phyloP scores from a whole-genome alignment of 768 basidiomycete species.

The Pleurotus djamor region DNA sequence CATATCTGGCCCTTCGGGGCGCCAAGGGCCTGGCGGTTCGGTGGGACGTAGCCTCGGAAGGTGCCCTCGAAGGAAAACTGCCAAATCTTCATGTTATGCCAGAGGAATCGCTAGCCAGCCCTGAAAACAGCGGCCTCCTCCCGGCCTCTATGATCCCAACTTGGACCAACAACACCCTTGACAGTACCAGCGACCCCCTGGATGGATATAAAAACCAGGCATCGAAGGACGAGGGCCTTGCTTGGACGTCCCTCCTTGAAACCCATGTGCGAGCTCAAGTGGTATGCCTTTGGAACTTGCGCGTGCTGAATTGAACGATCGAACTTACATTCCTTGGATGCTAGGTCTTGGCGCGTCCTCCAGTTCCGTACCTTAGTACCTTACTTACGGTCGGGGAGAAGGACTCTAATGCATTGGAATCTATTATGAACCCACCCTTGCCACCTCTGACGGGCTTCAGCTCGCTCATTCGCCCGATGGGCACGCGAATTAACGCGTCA shows the following conservation, averaged over 20 bases:
- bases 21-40: constrained; percentile 50
- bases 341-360: constrained; percentile 50
- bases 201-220: constrained; percentile 67
- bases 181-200: constrained; percentile 27
- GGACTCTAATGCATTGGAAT: constrained; percentile 34
- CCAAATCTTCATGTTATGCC: constrained; percentile 61
- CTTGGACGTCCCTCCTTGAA: constrained; percentile 82
- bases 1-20: constrained; percentile 71
- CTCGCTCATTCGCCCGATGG: constrained; percentile 60
- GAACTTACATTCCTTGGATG: background rate
- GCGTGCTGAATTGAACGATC: constrained; percentile 1
- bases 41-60: constrained; percentile 69
- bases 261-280: constrained; percentile 75
- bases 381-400: constrained; percentile 35
- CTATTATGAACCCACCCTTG: constrained; percentile 62
- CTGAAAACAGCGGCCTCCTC: constrained; percentile 44
- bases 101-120: constrained; percentile 20
- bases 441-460: constrained; percentile 69
- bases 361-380: constrained; percentile 36
- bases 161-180: constrained; percentile 65
- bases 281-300: constrained; percentile 34
- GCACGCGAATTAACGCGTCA: constrained; percentile 49
- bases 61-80: constrained; percentile 64
- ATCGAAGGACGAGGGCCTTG: constrained; percentile 71
- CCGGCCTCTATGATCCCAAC: constrained; percentile 66